Conservation (phyloP, 805 yeast species). For the Komagataella pseudopastoris region DNA sequence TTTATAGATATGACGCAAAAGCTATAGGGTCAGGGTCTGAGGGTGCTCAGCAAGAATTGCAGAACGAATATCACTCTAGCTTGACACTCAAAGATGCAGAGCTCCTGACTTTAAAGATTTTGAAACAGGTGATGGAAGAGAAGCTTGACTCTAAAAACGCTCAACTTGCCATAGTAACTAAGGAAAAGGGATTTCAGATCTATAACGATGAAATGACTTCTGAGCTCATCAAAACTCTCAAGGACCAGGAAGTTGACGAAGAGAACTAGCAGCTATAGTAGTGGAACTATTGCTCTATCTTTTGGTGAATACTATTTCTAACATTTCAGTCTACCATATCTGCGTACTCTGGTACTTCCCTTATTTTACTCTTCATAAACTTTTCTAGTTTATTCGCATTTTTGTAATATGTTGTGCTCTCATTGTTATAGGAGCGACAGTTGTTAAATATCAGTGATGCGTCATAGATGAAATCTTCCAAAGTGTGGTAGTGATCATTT, state of each 20-base stretch:
- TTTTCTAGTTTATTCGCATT: slow-evolving; percentile 91
- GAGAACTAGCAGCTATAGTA: slow-evolving; percentile 10
- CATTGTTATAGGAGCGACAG: slow-evolving; percentile 87
- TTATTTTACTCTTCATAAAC: slow-evolving; percentile 67
- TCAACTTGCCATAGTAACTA: slow-evolving; percentile 87
- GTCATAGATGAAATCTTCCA: slow-evolving; percentile 88
- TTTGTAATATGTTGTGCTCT: slow-evolving; percentile 87
- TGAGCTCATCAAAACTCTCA: slow-evolving; percentile 62
- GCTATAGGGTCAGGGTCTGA: slow-evolving; percentile 99
- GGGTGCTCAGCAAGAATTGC: slow-evolving; percentile 97
- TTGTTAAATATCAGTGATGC: slow-evolving; percentile 77
- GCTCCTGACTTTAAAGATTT: slow-evolving; percentile 69
- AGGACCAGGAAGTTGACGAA: slow-evolving; percentile 50
- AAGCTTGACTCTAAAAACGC: slow-evolving; percentile 91
- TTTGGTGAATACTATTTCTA: background rate
- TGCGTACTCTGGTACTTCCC: slow-evolving; percentile 87
- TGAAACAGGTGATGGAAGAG: slow-evolving; percentile 99
- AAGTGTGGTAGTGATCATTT: slow-evolving; percentile 77
- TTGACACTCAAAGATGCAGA: slow-evolving; percentile 90
- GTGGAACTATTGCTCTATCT: background rate
- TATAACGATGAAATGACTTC: slow-evolving; percentile 77
- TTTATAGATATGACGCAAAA: slow-evolving; percentile 94
- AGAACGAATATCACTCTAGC: slow-evolving; percentile 90
- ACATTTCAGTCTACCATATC: slow-evolving; percentile 45
- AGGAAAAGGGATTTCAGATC: slow-evolving; percentile 72